Evolutionary conservation across 139 green algal genomes (phyloP).

Genomic region (Tetraselmis chui): DNA sequence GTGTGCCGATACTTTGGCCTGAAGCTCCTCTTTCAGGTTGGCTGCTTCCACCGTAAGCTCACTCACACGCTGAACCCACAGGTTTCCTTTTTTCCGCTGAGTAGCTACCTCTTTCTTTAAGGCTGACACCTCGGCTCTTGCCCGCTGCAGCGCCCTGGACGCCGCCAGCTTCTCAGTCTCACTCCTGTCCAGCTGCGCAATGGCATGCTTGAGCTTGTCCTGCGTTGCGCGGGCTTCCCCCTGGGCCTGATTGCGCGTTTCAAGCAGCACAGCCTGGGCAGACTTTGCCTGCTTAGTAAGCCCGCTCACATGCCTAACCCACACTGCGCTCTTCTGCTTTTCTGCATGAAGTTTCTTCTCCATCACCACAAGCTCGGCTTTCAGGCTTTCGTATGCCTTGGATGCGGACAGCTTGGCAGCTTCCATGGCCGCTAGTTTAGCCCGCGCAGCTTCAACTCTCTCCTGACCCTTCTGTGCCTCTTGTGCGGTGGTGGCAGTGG

Average conservation of each 20-base stretch:
- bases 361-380: neutral
- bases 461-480: neutral
- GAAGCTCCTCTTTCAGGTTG: neutral
- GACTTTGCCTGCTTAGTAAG: neutral
- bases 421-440: neutral
- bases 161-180: neutral
- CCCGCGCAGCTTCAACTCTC: neutral
- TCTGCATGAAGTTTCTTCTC: neutral
- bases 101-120: neutral
- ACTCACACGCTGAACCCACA: neutral
- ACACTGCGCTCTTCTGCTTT: neutral
- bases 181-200: neutral
- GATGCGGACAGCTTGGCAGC: neutral
- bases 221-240: neutral
- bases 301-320: neutral
- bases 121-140: neutral
- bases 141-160: neutral
- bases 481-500: neutral
- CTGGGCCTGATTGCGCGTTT: neutral
- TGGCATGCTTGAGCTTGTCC: neutral
- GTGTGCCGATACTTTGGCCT: neutral
- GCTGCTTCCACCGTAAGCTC: neutral
- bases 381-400: neutral
- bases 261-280: neutral
- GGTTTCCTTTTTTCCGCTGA: neutral